Conservation (phyloP, 768 basidiomycete genomes). For the Auricularia cornea region DNA sequence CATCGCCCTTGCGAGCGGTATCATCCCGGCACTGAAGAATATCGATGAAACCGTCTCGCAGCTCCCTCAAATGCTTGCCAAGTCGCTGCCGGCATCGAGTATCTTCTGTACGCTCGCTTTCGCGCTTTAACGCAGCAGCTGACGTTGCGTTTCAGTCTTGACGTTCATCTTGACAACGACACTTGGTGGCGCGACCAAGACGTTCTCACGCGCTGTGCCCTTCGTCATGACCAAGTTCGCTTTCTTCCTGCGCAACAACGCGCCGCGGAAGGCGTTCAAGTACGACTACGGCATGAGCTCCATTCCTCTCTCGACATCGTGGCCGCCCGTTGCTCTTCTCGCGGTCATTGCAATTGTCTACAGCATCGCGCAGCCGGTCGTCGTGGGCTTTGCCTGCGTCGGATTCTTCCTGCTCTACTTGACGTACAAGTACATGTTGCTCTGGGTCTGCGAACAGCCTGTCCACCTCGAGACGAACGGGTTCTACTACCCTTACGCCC, state of each 20-base stretch:
- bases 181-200: constrained; percentile 5
- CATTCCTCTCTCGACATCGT: constrained; percentile 3
- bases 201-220: constrained; percentile 22
- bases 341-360: constrained; percentile 28
- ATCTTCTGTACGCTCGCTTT: not conserved
- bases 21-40: not conserved
- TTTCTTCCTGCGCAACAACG: constrained; percentile 22
- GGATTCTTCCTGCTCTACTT: constrained; percentile 25
- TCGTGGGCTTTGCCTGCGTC: constrained; percentile 21
- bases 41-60: not conserved
- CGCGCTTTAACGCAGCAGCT: not conserved
- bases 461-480: constrained; percentile 30
- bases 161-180: constrained; percentile 6
- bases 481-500: constrained; percentile 28
- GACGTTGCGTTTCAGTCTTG: not conserved
- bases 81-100: not conserved
- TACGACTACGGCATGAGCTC: constrained; percentile 15
- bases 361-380: constrained; percentile 28
- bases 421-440: constrained; percentile 26
- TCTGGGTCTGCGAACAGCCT: constrained; percentile 28
- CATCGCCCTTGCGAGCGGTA: constrained; percentile 17
- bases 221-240: constrained; percentile 20
- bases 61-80: not conserved
- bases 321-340: constrained; percentile 22
- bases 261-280: constrained; percentile 23